These are phyloP conservation scores for Penicillium thymicola DNA, from an alignment of 2,329 filamentous ascomycete genomes.

Conservation along the genomic window DNA sequence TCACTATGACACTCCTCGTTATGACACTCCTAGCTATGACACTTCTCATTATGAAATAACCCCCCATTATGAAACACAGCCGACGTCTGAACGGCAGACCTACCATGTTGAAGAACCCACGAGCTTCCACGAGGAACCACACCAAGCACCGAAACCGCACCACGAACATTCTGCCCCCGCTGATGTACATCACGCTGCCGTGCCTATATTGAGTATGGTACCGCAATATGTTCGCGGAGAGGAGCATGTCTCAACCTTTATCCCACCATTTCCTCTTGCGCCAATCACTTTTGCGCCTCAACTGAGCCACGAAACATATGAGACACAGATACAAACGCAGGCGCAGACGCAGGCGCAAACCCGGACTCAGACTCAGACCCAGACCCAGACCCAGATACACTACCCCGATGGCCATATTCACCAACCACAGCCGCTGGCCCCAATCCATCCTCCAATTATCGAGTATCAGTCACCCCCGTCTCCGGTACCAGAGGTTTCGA, in stretches of 20 bases:
- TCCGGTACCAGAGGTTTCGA: conserved; percentile 34
- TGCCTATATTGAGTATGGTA: conserved; percentile 35
- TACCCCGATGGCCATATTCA: conserved; percentile 13
- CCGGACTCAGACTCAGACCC: neutral
- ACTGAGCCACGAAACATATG: conserved; percentile 8
- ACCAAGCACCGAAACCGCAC: conserved; percentile 1
- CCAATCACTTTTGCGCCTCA: conserved; percentile 16
- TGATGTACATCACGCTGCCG: neutral
- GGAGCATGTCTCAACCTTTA: conserved; percentile 39
- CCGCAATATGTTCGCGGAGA: conserved; percentile 47
- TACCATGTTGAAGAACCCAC: conserved; percentile 1
- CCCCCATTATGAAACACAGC: neutral
- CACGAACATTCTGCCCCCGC: neutral
- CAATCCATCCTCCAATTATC: conserved; percentile 42
- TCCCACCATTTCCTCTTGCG: conserved; percentile 17
- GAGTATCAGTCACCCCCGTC: conserved; percentile 37
- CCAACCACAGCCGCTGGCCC: conserved; percentile 39
- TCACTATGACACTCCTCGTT: neutral
- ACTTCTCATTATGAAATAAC: neutral
- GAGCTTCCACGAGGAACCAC: neutral
- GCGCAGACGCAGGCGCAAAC: neutral
- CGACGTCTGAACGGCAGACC: neutral
- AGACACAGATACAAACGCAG: neutral
- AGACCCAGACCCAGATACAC: conserved; percentile 2
- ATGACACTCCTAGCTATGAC: neutral